These are phyloP conservation scores for Podila clonocystis DNA, from an alignment of 192 early-diverging fungal genomes.

Conservation along the genomic window DNA sequence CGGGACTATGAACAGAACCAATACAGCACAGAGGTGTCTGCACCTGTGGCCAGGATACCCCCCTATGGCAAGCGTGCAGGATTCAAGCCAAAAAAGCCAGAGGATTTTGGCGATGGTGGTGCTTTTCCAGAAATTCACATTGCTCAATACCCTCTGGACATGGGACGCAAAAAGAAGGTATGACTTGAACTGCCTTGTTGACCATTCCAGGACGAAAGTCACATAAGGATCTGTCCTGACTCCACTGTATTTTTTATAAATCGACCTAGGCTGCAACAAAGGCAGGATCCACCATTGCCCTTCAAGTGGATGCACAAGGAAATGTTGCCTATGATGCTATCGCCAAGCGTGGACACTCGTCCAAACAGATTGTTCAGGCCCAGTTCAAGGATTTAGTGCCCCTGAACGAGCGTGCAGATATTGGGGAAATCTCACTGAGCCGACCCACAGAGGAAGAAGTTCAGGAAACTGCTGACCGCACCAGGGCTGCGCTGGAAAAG, in stretches of 20 bases:
- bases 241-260: no score
- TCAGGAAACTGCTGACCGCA: constrained; percentile 85
- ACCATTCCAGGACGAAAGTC: neutral
- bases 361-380: constrained; percentile 81
- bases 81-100: constrained; percentile 80
- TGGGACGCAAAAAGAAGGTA: constrained; percentile 83
- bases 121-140: constrained; percentile 95
- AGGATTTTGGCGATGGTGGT: constrained; percentile 97
- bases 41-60: constrained; percentile 58
- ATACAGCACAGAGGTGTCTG: constrained; percentile 19
- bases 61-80: constrained; percentile 83
- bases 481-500: constrained; percentile 89
- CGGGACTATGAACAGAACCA: constrained; percentile 35
- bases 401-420: constrained; percentile 70
- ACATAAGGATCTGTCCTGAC: neutral
- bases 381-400: constrained; percentile 86
- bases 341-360: constrained; percentile 78
- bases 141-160: constrained; percentile 93
- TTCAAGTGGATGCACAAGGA: constrained; percentile 92
- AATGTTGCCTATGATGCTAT: constrained; percentile 92
- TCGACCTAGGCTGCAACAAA: constrained; percentile 18
- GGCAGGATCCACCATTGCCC: constrained; percentile 74
- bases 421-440: constrained; percentile 76
- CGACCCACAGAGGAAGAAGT: constrained; percentile 85
- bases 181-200: constrained; percentile 1